A percentile compares a stretch with the other conserved stretches of the same genome.
Evolutionary conservation across 176 grass and related monocot species (phyloP).

Genomic region (Oryza glumipatula): DNA sequence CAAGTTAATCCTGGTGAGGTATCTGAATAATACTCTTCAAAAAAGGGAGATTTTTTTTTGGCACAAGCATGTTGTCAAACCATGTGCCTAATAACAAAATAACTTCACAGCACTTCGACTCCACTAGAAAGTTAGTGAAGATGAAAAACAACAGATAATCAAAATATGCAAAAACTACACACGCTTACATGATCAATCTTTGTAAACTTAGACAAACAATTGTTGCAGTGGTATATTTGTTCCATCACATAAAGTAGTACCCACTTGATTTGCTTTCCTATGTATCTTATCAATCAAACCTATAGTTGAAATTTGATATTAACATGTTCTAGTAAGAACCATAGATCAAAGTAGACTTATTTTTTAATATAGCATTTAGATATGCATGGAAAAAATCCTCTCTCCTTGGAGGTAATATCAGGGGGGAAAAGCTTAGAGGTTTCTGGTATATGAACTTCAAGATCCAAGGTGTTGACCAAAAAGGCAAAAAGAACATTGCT

Average conservation of each 20-base stretch:
- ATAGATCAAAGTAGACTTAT: background rate
- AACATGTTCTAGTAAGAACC: background rate
- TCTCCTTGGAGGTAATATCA: background rate
- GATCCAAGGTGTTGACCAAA: conserved; percentile 9
- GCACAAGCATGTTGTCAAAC: background rate
- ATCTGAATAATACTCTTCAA: conserved; percentile 20
- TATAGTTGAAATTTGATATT: background rate
- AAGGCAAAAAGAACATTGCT: background rate
- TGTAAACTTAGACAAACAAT: background rate
- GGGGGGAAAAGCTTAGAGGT: background rate
- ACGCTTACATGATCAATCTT: background rate
- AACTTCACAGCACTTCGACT: background rate
- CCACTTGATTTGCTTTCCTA: background rate
- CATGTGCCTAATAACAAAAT: background rate
- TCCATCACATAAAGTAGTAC: background rate
- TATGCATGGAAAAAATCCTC: background rate
- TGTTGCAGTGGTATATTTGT: background rate
- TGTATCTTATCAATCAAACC: background rate
- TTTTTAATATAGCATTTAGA: background rate
- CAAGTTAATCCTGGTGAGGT: background rate
- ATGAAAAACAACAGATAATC: background rate
- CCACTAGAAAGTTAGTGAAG: background rate
- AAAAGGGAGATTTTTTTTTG: background rate
- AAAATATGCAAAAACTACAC: background rate
- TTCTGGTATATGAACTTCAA: conserved; percentile 13